These are phyloP conservation scores for Ophiostoma ips DNA, from an alignment of 2,329 filamentous ascomycete genomes.

Conservation along the genomic window DNA sequence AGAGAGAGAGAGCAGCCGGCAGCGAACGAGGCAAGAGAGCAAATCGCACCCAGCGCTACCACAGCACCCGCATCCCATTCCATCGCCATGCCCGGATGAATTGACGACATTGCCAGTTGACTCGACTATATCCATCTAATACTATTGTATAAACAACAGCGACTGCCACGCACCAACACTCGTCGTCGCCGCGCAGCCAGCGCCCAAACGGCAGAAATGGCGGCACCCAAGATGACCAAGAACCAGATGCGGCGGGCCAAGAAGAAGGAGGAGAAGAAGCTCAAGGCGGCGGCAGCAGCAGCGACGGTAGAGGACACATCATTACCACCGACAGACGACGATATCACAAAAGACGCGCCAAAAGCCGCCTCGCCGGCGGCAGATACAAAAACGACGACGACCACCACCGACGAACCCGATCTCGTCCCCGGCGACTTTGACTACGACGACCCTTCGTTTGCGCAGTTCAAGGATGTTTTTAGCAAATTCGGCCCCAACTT, in stretches of 20 bases:
- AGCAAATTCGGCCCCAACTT: slow-evolving; percentile 58
- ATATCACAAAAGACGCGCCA: not conserved
- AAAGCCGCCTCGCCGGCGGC: not conserved
- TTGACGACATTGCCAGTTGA: too few species aligned
- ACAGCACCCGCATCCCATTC: too few species aligned
- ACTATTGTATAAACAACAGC: too few species aligned
- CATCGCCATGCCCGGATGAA: too few species aligned
- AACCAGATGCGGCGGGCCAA: slow-evolving; percentile 86
- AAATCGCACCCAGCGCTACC: too few species aligned
- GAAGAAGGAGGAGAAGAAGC: slow-evolving; percentile 82
- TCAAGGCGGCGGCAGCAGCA: slow-evolving; percentile 23
- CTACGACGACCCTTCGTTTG: slow-evolving; percentile 63
- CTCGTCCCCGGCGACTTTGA: slow-evolving; percentile 28
- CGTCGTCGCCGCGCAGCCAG: too few species aligned
- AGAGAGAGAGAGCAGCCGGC: not conserved
- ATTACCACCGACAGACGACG: not conserved
- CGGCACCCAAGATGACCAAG: slow-evolving; percentile 66
- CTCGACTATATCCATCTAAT: too few species aligned
- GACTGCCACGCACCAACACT: slow-evolving; percentile 20
- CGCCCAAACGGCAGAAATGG: too few species aligned
- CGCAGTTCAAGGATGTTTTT: slow-evolving; percentile 73
- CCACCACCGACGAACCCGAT: not conserved
- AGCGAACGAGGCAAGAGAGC: too few species aligned
- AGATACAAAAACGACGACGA: slow-evolving; percentile 21
- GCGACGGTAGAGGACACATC: not conserved